Evolutionary conservation across 305 asterid genomes (phyloP).

Genomic region (Plantago coronopus): DNA sequence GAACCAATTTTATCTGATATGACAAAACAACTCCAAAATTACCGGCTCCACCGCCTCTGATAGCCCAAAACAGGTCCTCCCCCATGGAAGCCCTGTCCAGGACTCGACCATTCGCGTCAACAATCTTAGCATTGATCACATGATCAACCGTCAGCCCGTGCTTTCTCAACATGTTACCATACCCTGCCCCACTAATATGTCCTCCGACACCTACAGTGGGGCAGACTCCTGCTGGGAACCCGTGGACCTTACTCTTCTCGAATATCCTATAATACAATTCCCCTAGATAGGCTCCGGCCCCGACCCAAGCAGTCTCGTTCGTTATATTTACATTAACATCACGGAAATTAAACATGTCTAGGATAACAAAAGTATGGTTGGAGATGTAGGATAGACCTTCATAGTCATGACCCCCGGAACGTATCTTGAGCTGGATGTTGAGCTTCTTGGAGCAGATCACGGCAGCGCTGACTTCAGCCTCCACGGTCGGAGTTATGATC

Average conservation of each 20-base stretch:
- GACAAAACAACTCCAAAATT: conserved; percentile 33
- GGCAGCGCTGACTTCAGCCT: conserved; percentile 42
- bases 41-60: conserved; percentile 40
- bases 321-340: conserved; percentile 32
- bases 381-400: conserved; percentile 54
- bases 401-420: conserved; percentile 68
- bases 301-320: conserved; percentile 54
- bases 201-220: conserved; percentile 68
- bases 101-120: conserved; percentile 42
- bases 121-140: conserved; percentile 45
- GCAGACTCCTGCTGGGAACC: conserved; percentile 40
- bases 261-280: conserved; percentile 52
- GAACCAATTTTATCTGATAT: conserved; percentile 24
- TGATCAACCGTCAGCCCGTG: conserved; percentile 57
- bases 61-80: conserved; percentile 42
- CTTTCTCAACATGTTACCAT: conserved; percentile 54
- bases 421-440: conserved; percentile 42
- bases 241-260: conserved; percentile 44
- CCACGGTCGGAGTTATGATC: conserved; percentile 42
- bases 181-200: conserved; percentile 62
- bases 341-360: conserved; percentile 57
- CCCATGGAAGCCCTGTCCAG: conserved; percentile 28
- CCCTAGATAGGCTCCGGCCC: conserved; percentile 51
- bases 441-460: conserved; percentile 43
- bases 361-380: conserved; percentile 29